Conservation (phyloP, 2,329 filamentous ascomycete genomes). For the Sporothrix protearum region DNA sequence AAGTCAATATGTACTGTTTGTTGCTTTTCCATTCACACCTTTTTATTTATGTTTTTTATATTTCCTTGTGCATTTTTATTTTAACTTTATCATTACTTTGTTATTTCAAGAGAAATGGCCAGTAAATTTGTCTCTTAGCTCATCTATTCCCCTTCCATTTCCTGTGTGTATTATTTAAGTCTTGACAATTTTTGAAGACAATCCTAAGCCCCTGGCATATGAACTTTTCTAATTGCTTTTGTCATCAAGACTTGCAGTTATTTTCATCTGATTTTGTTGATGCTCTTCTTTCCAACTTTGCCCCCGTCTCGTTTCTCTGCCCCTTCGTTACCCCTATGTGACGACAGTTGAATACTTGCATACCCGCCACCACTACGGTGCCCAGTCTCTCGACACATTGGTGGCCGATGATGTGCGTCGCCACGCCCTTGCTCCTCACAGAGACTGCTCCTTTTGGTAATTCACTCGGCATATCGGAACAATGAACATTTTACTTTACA, state of each 20-base stretch:
- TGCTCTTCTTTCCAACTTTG: neutral
- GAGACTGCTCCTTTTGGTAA: neutral
- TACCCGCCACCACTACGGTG: conserved; percentile 25
- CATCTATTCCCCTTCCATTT: too few species aligned
- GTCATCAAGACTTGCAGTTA: neutral
- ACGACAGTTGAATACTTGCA: conserved; percentile 14
- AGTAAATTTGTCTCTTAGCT: too few species aligned
- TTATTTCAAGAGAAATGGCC: too few species aligned
- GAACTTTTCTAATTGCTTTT: too few species aligned
- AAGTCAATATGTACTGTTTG: too few species aligned
- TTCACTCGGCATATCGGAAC: neutral
- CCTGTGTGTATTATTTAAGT: too few species aligned
- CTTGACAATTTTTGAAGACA: too few species aligned
- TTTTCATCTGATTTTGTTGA: neutral
- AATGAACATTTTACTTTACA: neutral
- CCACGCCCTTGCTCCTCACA: neutral
- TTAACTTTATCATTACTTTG: too few species aligned
- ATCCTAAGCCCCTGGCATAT: too few species aligned
- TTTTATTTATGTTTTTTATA: too few species aligned
- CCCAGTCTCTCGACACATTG: neutral
- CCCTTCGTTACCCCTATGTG: conserved; percentile 8
- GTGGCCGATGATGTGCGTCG: neutral
- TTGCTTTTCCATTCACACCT: too few species aligned
- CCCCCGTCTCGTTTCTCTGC: neutral
- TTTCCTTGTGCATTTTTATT: too few species aligned